Evolutionary conservation across 805 yeast species (phyloP), one percentile per base, ranked within the genome.

Genomic region (Metschnikowia reukaufii): DNA sequence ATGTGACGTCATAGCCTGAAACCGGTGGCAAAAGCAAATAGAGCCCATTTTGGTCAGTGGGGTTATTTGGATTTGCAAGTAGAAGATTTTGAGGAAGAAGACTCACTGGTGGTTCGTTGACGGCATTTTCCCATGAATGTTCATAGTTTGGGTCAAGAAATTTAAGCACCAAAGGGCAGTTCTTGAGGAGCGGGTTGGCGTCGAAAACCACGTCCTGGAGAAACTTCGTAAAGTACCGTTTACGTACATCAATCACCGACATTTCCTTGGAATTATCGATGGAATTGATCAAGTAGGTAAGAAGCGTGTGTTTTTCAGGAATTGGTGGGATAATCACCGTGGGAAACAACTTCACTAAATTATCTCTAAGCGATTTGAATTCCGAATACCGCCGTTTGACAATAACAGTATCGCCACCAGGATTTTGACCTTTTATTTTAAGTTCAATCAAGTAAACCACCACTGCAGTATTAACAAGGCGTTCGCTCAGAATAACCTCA

Each of bases 31-130:
- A 55, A 37, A 76, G 72, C 8, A 75, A 57, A 45, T 78, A 74
- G 41, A 78, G 70, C 2, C 84, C 82, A 56, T 77, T 78, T 31
- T 78, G 82, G 42, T 72, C 74, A 0, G 76, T 68, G 3, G 84
- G 82, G 49, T 76, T 62, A 30, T 72, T 56, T 1, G 83, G 80
- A 27, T 79, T 77, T 4, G 79, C 74, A 15, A 79, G 62, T 17
- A 79, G 58, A 31, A 76, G 60, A 38, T 77, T 77, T 40, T 72
- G 69, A 3, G 83, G 80, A 3, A 79, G 63, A 23, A 70, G 54
- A 43, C 66, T 70, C 8, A 67, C 67, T 2, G 77, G 77, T 1
- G 77, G 75, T 51, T 73, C 77, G 48, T 73, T 72, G 44, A 78
- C 65, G 1, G 78, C 75, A 55, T 77, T 72, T n/a, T 63, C 60